Evolutionary conservation across 2,329 filamentous ascomycete species (phyloP), one percentile per base, ranked within the genome.

Genomic region (Pseudocercospora eumusae): DNA sequence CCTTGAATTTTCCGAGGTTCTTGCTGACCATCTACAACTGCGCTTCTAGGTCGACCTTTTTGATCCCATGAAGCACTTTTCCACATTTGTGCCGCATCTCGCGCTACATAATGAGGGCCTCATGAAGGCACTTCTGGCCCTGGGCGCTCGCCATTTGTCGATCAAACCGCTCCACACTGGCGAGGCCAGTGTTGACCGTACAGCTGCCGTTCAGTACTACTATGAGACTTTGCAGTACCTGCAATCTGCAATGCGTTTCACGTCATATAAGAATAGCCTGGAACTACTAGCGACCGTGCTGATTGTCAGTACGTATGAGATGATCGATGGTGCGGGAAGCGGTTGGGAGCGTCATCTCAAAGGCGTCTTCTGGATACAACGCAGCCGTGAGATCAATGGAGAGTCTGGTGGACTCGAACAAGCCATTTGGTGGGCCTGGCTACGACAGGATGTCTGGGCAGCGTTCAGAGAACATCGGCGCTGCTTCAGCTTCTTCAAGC

Each of bases 371-470:
- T 87, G 85, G 83, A 88, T 88, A 15, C 82, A 87, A 60, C 76
- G 85, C n/a, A 85, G 82, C 0, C 84, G 86, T 57, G 79, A 86
- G 53, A 85, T 86, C 49, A 80, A 88, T 59, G 86, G 84, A 1
- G 84, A 84, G 55, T 82, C 80, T 0, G 81, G 82, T 0, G 83
- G 84, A 0, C 75, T 88, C 0, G 78, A 82, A 45, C 81, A 83
- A 64, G 82, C 84, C 0, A 83, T 85, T 0, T 88, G 86, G 86
- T 88, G 86, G 86, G 81, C 82, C 0, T 88, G 86, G 86, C 75
- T 88, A 3, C 77, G 84, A n/a, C 86, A 88, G 23, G 86, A 88
- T 68, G 79, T 86, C 0, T 88, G 85, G 85, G 85, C 84, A 1
- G 85, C 85, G 0, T 87, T 87, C 65, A 79, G 84, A 0, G 85